Evolutionary conservation across 139 green algal species (phyloP), one percentile per base, ranked within the genome.

Genomic region (Micractinium conductrix): DNA sequence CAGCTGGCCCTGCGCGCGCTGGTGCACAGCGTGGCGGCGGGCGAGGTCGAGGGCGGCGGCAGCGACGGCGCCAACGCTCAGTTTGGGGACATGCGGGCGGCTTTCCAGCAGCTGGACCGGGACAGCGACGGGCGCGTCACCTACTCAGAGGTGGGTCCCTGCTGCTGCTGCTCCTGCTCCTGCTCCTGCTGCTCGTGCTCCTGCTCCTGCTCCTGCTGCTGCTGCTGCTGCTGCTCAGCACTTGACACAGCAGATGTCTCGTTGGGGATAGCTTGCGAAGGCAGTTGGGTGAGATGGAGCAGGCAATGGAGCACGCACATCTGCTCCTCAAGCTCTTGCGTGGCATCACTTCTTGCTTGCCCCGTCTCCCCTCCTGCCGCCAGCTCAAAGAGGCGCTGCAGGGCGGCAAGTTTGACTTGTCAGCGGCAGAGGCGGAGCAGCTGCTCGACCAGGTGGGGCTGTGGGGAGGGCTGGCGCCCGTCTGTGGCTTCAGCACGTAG

Each of bases 401-500:
- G 22, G 75, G 58, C 60, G 92, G 89, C 14, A 80, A 85, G n/a
- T 96, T 92, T 53, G 72, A 92, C 55, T 83, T 96, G 53, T 91
- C 85, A 22, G 67, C 81, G 21, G 75, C 84, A 9, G 88, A 94
- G 83, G 63, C 87, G 69, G 62, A 91, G 53, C 87, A 91, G 79
- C 84, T 93, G 58, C 70, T 91, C 72, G 80, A 84, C 45, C 75
- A 78, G 70, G 43, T 72, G 10, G 81, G 80, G 0, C 42, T 79
- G 50, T 65, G 86, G 53, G 71, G 82, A 44, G n/a, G 79, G 33
- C 16, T 22, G 63, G 63, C 30, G n/a, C 30, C 19, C n/a, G 30
- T 17, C 22, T 7, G n/a, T 58, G 22, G 37, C n/a, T n/a, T n/a
- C n/a, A n/a, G n/a, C n/a, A n/a, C n/a, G n/a, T n/a, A n/a, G n/a